A percentile compares a stretch with the other conserved stretches of the same genome.
These are phyloP conservation scores for Paramyrothecium roridum DNA, from an alignment of 2,329 filamentous ascomycete species.

Conservation along the genomic window DNA sequence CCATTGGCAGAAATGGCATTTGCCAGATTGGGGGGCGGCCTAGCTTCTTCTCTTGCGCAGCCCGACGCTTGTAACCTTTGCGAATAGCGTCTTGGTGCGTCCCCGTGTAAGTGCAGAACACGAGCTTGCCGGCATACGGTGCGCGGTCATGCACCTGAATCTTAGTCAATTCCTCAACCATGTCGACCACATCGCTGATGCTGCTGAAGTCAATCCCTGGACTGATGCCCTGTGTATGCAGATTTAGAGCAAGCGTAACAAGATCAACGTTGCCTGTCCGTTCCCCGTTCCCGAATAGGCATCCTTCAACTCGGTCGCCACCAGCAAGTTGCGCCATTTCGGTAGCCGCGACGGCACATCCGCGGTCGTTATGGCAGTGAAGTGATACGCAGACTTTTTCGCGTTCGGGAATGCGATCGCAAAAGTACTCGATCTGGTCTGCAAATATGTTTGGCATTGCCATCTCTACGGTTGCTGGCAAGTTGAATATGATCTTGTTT, in stretches of 20 bases:
- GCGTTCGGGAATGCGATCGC: slow-evolving; percentile 75
- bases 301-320: slow-evolving; percentile 90
- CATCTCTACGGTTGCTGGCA: slow-evolving; percentile 95
- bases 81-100: slow-evolving; percentile 35
- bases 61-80: slow-evolving; percentile 55
- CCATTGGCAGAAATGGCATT: slow-evolving; percentile 87
- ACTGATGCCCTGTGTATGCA: slow-evolving; percentile 89
- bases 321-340: slow-evolving; percentile 96
- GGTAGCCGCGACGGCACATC: slow-evolving; percentile 84
- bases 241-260: slow-evolving; percentile 86
- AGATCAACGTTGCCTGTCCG: slow-evolving; percentile 94
- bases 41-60: slow-evolving; percentile 55
- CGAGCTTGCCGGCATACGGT: slow-evolving; percentile 86
- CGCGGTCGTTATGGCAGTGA: background rate
- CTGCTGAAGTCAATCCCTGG: slow-evolving; percentile 90
- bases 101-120: slow-evolving; percentile 89
- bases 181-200: slow-evolving; percentile 78
- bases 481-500: slow-evolving; percentile 85
- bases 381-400: slow-evolving; percentile 87
- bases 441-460: slow-evolving; percentile 89
- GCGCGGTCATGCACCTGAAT: slow-evolving; percentile 87
- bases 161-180: slow-evolving; percentile 90
- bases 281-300: slow-evolving; percentile 84
- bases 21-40: slow-evolving; percentile 68
- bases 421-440: slow-evolving; percentile 96